Evolutionary conservation across 345 rosid genomes (phyloP).

Genomic region (Capsella bursapastoris): DNA sequence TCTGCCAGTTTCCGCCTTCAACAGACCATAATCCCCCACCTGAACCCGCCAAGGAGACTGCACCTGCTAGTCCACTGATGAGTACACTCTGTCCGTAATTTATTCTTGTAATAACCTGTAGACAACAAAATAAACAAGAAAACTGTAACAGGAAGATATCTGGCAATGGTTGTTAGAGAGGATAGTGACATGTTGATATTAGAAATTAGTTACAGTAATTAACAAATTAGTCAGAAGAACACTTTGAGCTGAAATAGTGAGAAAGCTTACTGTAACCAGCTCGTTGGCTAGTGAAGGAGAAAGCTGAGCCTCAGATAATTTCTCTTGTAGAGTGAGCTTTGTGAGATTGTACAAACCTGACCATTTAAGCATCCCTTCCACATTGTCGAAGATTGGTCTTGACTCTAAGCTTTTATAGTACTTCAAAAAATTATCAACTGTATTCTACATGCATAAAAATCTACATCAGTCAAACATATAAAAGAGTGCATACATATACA

Average conservation of each 20-base stretch:
- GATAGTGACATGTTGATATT: not conserved
- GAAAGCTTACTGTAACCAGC: conserved; percentile 69
- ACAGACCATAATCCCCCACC: conserved; percentile 88
- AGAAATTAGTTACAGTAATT: no score
- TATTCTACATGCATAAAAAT: conserved; percentile 51
- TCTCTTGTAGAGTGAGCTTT: conserved; percentile 58
- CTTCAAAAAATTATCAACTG: conserved; percentile 71
- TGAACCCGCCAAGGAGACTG: conserved; percentile 95
- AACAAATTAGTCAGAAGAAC: no score
- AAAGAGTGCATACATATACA: not conserved
- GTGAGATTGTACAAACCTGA: conserved; percentile 81
- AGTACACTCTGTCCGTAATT: conserved; percentile 86
- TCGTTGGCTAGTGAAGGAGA: conserved; percentile 69
- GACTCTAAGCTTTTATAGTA: conserved; percentile 64
- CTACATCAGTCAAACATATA: conserved; percentile 1
- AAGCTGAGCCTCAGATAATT: conserved; percentile 51
- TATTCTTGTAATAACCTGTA: conserved; percentile 85
- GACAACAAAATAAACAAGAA: not conserved
- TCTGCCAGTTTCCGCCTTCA: conserved; percentile 96
- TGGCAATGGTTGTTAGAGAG: not conserved
- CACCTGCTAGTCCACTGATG: conserved; percentile 96
- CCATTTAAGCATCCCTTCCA: conserved; percentile 94
- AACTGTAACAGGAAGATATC: not conserved
- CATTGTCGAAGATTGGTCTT: conserved; percentile 76
- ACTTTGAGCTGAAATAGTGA: not conserved